Base-by-base conservation (phyloP, 306 rosid species). In the Vigna mungo region DNA sequence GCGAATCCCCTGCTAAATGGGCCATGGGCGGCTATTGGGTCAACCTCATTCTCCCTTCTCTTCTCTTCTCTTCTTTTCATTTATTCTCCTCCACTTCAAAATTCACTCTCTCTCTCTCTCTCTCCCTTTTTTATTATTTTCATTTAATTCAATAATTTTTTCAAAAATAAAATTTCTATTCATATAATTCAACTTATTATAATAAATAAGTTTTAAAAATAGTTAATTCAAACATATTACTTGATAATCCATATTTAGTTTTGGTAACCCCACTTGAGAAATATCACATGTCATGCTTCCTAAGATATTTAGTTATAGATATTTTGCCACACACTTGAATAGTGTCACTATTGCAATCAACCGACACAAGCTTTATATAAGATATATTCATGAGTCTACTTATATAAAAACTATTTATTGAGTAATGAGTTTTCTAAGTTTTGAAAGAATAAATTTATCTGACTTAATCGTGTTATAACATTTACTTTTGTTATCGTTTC, bases 1-100 rank as follows among this genome's bases (percentile, higher is more conserved):
- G 12, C 56, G 82, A 72, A 77, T 82, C 76, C 58, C 58, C 4
- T 63, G 46, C 21, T 65, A 8, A 30, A 75, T 77, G 82, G 85
- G 85, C 75, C 82, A 71, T 64, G 82, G 82, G 79, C 80, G 75
- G 76, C 79, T 55, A 17, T 7, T 32, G 20, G 44, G 82, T 81
- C 74, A 27, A 21, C 2, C 25, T 76, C 80, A 81, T 20, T 69
- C 78, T 21, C 9, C 3, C 30, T 60, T 60, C 21, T 5, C 13
- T 55, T 37, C 21, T 5, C 13, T 55, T 37, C 21, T 39, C 44
- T 39, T 41, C 15, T 2, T 17, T 72, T 37, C 21, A 66, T 54
- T 77, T 67, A 77, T 77, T 68, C 82, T 78, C 69, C 6, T 52
- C 74, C 68, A 37, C 32, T 39, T 44, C 32, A 34, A 46, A 43